phyloP scores from a whole-genome alignment of 352 stramenopile genomes.

The Pythium graminicola region DNA sequence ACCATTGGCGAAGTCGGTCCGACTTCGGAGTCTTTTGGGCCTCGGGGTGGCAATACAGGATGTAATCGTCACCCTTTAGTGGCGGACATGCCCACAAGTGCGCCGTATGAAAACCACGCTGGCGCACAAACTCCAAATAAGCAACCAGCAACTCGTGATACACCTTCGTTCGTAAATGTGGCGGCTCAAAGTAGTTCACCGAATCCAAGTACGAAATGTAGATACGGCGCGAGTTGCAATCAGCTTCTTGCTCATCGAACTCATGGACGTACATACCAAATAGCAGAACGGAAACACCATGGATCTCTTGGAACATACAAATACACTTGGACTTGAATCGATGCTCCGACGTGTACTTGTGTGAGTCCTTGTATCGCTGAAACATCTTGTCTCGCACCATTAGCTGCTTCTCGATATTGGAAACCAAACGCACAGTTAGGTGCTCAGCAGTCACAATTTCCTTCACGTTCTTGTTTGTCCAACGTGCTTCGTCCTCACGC shows the following conservation, averaged over 20 bases:
- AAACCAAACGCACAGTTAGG: conserved; percentile 93
- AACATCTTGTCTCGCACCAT: conserved; percentile 96
- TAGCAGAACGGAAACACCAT: conserved; percentile 98
- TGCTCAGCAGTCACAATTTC: conserved; percentile 88
- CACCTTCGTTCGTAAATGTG: conserved; percentile 95
- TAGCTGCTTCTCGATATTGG: conserved; percentile 94
- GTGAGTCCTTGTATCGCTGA: conserved; percentile 88
- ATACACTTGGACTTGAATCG: conserved; percentile 97
- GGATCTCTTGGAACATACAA: conserved; percentile 99
- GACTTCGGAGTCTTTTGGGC: conserved; percentile 98
- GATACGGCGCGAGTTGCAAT: conserved; percentile 92
- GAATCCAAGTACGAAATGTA: conserved; percentile 99
- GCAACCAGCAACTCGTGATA: conserved; percentile 99
- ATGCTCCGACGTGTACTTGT: conserved; percentile 85
- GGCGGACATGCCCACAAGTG: conserved; percentile 99
- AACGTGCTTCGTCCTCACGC: conserved; percentile 80
- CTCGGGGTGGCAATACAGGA: conserved; percentile 98
- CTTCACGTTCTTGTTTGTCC: conserved; percentile 74
- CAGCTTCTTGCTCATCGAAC: conserved; percentile 96
- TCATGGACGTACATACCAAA: conserved; percentile 99
- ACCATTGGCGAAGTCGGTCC: conserved; percentile 96
- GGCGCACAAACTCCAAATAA: conserved; percentile 97
- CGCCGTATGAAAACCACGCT: conserved; percentile 95
- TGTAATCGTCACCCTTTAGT: conserved; percentile 99
- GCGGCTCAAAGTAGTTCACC: conserved; percentile 98